Base-by-base conservation (phyloP, 495 filamentous ascomycete species). In the Recurvomyces mirabilis region DNA sequence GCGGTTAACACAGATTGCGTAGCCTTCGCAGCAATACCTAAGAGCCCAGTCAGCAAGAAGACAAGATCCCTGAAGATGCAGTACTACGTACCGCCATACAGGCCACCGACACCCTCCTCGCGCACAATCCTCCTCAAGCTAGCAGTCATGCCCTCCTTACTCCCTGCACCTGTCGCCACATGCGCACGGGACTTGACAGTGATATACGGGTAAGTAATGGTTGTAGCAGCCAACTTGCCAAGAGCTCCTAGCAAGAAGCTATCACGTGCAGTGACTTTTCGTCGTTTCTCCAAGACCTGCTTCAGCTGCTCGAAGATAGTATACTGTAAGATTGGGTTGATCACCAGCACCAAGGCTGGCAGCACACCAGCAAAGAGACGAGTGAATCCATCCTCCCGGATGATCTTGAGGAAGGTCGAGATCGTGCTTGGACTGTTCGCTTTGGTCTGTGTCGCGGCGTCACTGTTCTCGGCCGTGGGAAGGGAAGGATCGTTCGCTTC, bases 301-400 rank as follows among this genome's bases (percentile, higher is more conserved):
- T 94, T 95, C 67, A 99, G 65, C 67, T 95, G 88, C 71, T 99
- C 91, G 52, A 95, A 99, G 35, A 99, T 82, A 13, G 93, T 99
- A 58, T 99, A 99, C 65, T 96, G 93, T 49, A 99, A 65, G 48
- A 99, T 99, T 1, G 91, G 91, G 64, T 99, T 99, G 60, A 94
- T 84, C 41, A 99, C 91, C 40, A 99, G 65, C 42, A 99, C 75
- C 36, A 99, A 70, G 1, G 93, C 91, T 12, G 91, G 91, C 30
- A 94, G 71, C 21, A 99, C 88, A 18, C 91, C 91, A 1, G 87
- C 77, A 56, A 99, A 96, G 10, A 99, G 73, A 0, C 86, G 82
- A 55, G 71, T 67, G 18, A 81, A 78, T 0, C 91, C 91, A 47
- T 96, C 91, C 25, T 86, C 77, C 5, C 69, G 68, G 35, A 95